Percentiles rank a stretch among this genome's conserved stretches.
These are phyloP conservation scores for Scytalidium lignicola DNA, from an alignment of 2,329 filamentous ascomycete species.

Conservation along the genomic window DNA sequence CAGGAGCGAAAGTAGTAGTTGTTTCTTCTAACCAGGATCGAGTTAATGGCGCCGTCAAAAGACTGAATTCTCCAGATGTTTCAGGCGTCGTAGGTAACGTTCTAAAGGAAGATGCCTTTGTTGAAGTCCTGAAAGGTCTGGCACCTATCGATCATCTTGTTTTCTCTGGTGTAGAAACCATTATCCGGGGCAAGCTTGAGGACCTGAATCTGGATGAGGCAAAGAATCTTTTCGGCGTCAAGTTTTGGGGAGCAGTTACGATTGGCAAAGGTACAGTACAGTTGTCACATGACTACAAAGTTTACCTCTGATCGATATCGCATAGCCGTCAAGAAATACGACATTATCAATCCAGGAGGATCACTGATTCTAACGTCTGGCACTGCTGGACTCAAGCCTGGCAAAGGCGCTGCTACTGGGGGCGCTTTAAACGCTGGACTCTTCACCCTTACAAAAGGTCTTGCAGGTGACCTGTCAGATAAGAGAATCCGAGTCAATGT, in stretches of 20 bases:
- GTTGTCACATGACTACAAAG: background rate
- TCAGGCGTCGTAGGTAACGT: slow-evolving; percentile 30
- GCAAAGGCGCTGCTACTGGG: slow-evolving; percentile 32
- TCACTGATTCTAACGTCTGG: slow-evolving; percentile 34
- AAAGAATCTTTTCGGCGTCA: slow-evolving; percentile 33
- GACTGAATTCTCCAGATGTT: slow-evolving; percentile 19
- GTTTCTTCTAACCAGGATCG: slow-evolving; percentile 30
- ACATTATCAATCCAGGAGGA: slow-evolving; percentile 31
- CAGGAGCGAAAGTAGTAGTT: slow-evolving; percentile 30
- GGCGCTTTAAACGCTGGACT: slow-evolving; percentile 36
- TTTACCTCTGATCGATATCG: background rate
- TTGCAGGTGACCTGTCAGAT: slow-evolving; percentile 51
- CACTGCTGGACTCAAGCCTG: slow-evolving; percentile 29
- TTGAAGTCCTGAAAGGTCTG: slow-evolving; percentile 24
- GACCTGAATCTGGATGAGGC: slow-evolving; percentile 29
- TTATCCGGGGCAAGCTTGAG: slow-evolving; percentile 32
- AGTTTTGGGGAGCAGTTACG: slow-evolving; percentile 34
- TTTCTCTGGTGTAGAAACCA: slow-evolving; percentile 33
- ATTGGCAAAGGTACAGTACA: slow-evolving; percentile 27
- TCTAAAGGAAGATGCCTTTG: slow-evolving; percentile 29
- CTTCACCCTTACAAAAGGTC: slow-evolving; percentile 45
- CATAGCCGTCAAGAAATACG: slow-evolving; percentile 30
- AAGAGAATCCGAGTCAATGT: slow-evolving; percentile 58
- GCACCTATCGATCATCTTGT: slow-evolving; percentile 34
- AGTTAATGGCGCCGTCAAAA: slow-evolving; percentile 27